A percentile compares a stretch with the other conserved stretches of the same genome.
These are phyloP conservation scores for Cinnamomum micranthum DNA, from an alignment of 164 flowering plant species.

Conservation along the genomic window DNA sequence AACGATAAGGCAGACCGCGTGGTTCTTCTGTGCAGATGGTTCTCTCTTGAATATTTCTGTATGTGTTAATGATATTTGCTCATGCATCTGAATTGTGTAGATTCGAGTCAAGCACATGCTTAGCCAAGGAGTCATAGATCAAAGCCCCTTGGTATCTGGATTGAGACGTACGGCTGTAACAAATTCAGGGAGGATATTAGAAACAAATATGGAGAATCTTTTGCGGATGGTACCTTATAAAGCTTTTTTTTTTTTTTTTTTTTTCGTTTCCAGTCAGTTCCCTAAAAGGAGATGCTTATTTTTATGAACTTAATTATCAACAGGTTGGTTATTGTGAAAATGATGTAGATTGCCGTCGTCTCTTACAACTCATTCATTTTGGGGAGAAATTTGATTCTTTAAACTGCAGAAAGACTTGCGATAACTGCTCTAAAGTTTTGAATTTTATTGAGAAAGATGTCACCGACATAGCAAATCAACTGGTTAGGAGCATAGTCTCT, in stretches of 20 bases:
- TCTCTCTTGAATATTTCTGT: slow-evolving; percentile 1
- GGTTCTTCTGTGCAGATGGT: neutral
- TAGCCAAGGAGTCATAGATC: slow-evolving; percentile 75
- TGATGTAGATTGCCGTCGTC: slow-evolving; percentile 91
- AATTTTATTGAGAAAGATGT: slow-evolving; percentile 74
- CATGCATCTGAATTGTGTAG: slow-evolving; percentile 29
- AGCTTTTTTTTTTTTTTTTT: neutral
- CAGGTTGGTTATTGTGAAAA: slow-evolving; percentile 98
- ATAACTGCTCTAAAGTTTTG: slow-evolving; percentile 63
- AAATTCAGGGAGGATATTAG: slow-evolving; percentile 62
- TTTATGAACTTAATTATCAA: slow-evolving; percentile 9
- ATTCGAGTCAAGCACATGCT: slow-evolving; percentile 95
- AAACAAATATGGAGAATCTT: slow-evolving; percentile 87
- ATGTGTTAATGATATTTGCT: neutral
- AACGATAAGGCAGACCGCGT: too few relatives aligned
- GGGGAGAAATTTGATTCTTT: slow-evolving; percentile 83
- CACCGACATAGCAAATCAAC: slow-evolving; percentile 60
- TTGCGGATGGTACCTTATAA: slow-evolving; percentile 62
- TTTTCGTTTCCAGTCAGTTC: neutral
- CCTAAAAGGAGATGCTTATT: slow-evolving; percentile 4
- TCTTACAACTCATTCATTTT: slow-evolving; percentile 85
- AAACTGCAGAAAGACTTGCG: slow-evolving; percentile 76
- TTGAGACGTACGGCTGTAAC: slow-evolving; percentile 32
- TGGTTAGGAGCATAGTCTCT: slow-evolving; percentile 45
- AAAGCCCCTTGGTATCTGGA: slow-evolving; percentile 52